Evolutionary conservation across 495 filamentous ascomycete genomes (phyloP).

Genomic region (Friedmanniomyces endolithicus): DNA sequence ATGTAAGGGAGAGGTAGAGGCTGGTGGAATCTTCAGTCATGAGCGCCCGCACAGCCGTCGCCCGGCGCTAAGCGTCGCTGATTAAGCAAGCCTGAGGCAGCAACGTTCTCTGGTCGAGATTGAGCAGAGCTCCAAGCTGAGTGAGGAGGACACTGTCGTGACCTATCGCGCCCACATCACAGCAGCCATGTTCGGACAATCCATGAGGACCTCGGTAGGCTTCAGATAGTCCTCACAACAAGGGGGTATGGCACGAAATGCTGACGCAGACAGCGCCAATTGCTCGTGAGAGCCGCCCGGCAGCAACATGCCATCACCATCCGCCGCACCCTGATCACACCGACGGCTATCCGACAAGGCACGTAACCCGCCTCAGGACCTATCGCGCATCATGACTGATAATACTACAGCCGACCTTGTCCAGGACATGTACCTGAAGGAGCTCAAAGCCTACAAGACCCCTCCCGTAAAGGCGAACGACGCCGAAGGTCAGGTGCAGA

Average conservation of each 20-base stretch:
- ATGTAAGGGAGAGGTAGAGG: slow-evolving; percentile 1
- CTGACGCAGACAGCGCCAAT: slow-evolving; percentile 54
- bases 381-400: slow-evolving; percentile 16
- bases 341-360: slow-evolving; percentile 66
- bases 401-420: slow-evolving; percentile 66
- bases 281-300: slow-evolving; percentile 64
- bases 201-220: slow-evolving; percentile 33
- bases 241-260: not conserved
- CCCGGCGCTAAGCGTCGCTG: not conserved
- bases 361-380: slow-evolving; percentile 23
- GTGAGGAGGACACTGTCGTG: not conserved
- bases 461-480: slow-evolving; percentile 71
- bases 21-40: not conserved
- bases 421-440: slow-evolving; percentile 91
- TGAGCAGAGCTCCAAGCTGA: not conserved
- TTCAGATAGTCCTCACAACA: not conserved
- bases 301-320: slow-evolving; percentile 49
- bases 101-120: not conserved
- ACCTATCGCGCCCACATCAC: slow-evolving; percentile 1
- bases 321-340: slow-evolving; percentile 69
- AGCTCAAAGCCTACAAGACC: slow-evolving; percentile 87
- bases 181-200: slow-evolving; percentile 30
- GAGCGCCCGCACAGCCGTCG: no score
- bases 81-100: not conserved
- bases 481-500: slow-evolving; percentile 80